phyloP scores from a whole-genome alignment of 2,329 filamentous ascomycete genomes.

The Parafenestella ontariensis region DNA sequence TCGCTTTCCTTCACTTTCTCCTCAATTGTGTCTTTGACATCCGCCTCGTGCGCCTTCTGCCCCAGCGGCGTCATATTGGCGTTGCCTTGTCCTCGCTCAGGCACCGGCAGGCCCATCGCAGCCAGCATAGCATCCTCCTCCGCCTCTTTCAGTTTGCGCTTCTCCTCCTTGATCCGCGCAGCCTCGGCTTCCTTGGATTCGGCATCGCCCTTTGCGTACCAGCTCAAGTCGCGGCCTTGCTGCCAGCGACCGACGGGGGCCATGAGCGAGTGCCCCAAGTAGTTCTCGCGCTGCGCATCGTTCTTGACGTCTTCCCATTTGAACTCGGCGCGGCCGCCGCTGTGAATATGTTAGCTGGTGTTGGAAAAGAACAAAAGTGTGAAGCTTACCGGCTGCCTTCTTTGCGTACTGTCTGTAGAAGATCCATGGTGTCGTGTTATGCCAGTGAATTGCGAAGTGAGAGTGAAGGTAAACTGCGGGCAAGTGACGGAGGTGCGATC shows the following conservation, averaged over 20 bases:
- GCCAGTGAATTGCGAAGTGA: conserved; percentile 8
- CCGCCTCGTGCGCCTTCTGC: conserved; percentile 57
- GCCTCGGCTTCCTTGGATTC: conserved; percentile 64
- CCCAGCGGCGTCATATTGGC: conserved; percentile 68
- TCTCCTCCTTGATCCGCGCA: conserved; percentile 70
- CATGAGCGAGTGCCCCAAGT: conserved; percentile 89
- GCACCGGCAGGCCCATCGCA: conserved; percentile 80
- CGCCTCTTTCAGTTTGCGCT: conserved; percentile 82
- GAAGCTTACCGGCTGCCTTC: conserved; percentile 72
- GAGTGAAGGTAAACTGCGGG: conserved; percentile 26
- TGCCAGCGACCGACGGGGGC: conserved; percentile 94
- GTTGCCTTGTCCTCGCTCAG: conserved; percentile 69
- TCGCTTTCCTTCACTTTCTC: conserved; percentile 54
- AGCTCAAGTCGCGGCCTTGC: conserved; percentile 72
- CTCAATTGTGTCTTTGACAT: conserved; percentile 63
- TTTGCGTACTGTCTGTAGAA: conserved; percentile 91
- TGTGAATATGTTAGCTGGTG: conserved; percentile 30
- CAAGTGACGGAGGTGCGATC: conserved; percentile 29
- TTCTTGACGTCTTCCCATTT: conserved; percentile 94
- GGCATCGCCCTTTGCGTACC: conserved; percentile 69
- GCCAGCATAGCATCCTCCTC: conserved; percentile 90
- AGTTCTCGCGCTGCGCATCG: conserved; percentile 87
- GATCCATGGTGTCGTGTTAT: conserved; percentile 72
- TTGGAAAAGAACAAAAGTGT: neutral
- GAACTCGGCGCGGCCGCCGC: conserved; percentile 90